Conservation (phyloP, 1,284 basidiomycete species). For the Boletus nobilissimus region DNA sequence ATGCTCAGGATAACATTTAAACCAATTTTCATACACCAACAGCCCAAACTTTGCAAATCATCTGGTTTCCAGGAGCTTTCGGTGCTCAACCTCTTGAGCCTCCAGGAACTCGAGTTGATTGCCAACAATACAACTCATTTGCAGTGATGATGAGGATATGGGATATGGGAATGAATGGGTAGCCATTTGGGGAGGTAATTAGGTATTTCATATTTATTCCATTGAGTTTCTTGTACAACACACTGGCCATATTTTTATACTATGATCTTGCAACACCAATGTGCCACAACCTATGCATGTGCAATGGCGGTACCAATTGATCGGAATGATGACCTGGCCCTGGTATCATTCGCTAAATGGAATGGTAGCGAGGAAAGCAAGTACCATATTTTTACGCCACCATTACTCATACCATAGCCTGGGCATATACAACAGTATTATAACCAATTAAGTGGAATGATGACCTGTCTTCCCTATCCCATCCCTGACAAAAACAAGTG, state of each 20-base stretch:
- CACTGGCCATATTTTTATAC: not conserved
- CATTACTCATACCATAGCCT: too few species aligned
- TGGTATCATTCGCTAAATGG: not conserved
- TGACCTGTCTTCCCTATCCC: not conserved
- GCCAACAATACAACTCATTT: conserved; percentile 1
- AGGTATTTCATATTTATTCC: not conserved
- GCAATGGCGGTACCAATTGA: not conserved
- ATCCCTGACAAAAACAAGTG: not conserved
- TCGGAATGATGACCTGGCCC: not conserved
- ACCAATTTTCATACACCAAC: not conserved
- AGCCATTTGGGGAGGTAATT: too few species aligned
- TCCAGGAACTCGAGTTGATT: conserved; percentile 2
- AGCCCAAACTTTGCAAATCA: not conserved
- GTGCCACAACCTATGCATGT: not conserved
- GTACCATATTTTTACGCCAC: not conserved
- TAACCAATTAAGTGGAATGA: not conserved
- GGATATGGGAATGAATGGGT: not conserved
- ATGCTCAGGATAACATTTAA: not conserved
- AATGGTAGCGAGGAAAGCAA: not conserved
- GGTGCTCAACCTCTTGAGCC: not conserved
- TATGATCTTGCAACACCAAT: not conserved
- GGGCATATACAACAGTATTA: too few species aligned
- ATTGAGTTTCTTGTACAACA: not conserved
- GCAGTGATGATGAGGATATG: not conserved
- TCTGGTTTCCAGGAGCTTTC: conserved; percentile 1